Evolutionary conservation across 192 early-diverging fungal species (phyloP).

Genomic region (Entomortierella chlamydospora): DNA sequence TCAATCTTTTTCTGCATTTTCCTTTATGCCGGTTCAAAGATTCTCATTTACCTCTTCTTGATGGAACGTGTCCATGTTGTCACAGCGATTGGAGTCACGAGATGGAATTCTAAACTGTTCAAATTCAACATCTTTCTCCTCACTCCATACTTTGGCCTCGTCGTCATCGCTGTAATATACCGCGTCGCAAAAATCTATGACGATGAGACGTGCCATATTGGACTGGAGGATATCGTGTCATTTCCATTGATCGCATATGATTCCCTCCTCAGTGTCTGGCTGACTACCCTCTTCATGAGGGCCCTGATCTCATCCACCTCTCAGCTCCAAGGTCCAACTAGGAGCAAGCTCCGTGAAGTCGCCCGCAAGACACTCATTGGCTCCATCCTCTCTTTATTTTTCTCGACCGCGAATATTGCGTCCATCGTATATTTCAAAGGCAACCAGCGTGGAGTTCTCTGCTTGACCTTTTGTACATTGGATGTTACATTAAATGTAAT

Average conservation of each 20-base stretch:
- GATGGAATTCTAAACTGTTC: constrained; percentile 55
- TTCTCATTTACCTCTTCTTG: constrained; percentile 61
- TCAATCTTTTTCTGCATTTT: constrained; percentile 53
- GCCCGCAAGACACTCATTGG: constrained; percentile 55
- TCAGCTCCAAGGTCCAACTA: constrained; percentile 36
- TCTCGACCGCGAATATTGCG: constrained; percentile 55
- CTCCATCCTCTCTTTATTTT: constrained; percentile 45
- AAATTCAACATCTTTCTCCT: constrained; percentile 53
- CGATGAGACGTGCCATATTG: constrained; percentile 34
- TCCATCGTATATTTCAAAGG: constrained; percentile 48
- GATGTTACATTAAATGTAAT: constrained; percentile 61
- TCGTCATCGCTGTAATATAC: constrained; percentile 44
- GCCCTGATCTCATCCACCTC: constrained; percentile 41
- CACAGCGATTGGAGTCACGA: constrained; percentile 25
- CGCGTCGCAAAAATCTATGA: constrained; percentile 3
- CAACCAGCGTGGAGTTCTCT: constrained; percentile 56
- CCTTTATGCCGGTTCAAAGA: constrained; percentile 54
- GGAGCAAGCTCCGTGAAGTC: constrained; percentile 33
- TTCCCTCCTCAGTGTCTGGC: constrained; percentile 21
- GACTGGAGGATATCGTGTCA: background rate
- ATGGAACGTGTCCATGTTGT: constrained; percentile 52
- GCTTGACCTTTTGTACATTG: constrained; percentile 56
- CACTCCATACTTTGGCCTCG: constrained; percentile 37
- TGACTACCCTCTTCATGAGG: constrained; percentile 34
- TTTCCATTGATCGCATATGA: constrained; percentile 37